These are phyloP conservation scores for Cenchrus fungigraminus DNA, from an alignment of 176 grass and related monocot species.

Conservation along the genomic window DNA sequence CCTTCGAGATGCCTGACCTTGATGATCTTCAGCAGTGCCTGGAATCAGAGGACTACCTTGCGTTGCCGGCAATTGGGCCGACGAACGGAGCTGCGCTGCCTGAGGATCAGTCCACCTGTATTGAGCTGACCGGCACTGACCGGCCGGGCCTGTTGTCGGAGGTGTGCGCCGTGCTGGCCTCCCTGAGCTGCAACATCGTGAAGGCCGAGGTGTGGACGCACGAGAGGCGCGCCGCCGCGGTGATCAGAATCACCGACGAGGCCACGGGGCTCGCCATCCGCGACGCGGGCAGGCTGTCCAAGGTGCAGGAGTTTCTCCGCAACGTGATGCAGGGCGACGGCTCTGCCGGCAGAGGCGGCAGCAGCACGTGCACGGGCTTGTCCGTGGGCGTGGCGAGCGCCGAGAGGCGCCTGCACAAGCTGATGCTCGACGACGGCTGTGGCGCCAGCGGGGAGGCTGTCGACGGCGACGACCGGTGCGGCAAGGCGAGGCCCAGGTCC, in stretches of 20 bases:
- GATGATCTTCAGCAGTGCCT: constrained; percentile 45
- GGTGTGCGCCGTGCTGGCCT: constrained; percentile 57
- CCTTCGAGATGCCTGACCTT: constrained; percentile 18
- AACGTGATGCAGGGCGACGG: constrained; percentile 53
- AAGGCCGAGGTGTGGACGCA: constrained; percentile 70
- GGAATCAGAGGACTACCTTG: constrained; percentile 40
- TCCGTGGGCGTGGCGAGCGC: constrained; percentile 28
- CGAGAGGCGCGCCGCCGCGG: constrained; percentile 49
- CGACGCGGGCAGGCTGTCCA: constrained; percentile 40
- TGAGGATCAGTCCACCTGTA: constrained; percentile 22
- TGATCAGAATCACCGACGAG: constrained; percentile 60
- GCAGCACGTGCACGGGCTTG: constrained; percentile 11
- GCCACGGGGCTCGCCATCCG: constrained; percentile 36
- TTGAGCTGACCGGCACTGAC: constrained; percentile 58
- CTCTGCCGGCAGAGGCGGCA: background rate
- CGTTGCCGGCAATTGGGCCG: background rate
- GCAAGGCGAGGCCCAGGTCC: background rate
- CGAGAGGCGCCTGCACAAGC: constrained; percentile 62
- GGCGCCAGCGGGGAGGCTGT: background rate
- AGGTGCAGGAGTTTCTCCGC: constrained; percentile 44
- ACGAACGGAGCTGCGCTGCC: background rate
- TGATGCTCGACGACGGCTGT: constrained; percentile 53
- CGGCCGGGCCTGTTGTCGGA: constrained; percentile 66
- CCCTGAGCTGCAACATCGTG: constrained; percentile 58
- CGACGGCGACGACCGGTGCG: background rate